phyloP scores from a whole-genome alignment of 2,329 filamentous ascomycete species.

The Pseudogymnoascus sp. region DNA sequence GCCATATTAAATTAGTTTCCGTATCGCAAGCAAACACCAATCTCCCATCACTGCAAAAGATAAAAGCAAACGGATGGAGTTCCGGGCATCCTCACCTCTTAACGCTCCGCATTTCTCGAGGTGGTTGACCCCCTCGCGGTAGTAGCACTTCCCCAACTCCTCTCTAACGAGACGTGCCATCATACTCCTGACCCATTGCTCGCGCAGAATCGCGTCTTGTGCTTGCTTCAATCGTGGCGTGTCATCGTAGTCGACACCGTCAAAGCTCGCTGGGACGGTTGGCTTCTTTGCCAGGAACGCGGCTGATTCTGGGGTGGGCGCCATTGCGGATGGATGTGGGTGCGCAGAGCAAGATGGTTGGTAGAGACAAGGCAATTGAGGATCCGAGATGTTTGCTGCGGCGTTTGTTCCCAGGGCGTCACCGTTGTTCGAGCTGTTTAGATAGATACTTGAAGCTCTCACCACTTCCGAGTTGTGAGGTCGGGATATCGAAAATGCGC shows the following conservation, averaged over 20 bases:
- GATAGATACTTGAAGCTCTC: constrained; percentile 4
- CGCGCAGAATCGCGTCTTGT: constrained; percentile 72
- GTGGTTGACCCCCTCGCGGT: constrained; percentile 76
- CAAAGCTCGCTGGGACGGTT: constrained; percentile 71
- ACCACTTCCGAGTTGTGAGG: constrained; percentile 7
- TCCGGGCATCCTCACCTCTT: constrained; percentile 53
- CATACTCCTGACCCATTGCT: constrained; percentile 87
- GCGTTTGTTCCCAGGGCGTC: neutral
- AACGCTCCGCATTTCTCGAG: constrained; percentile 77
- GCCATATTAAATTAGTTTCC: constrained; percentile 16
- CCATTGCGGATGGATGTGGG: constrained; percentile 28
- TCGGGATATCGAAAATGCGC: neutral
- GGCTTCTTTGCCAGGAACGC: constrained; percentile 80
- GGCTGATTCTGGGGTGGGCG: constrained; percentile 78
- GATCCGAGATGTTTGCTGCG: neutral
- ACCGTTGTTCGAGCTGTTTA: neutral
- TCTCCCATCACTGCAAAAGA: neutral
- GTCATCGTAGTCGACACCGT: constrained; percentile 80
- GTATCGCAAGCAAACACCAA: neutral
- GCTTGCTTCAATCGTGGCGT: constrained; percentile 72
- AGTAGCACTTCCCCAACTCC: constrained; percentile 80
- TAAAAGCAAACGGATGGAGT: neutral
- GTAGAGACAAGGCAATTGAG: neutral
- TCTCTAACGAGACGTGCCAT: constrained; percentile 76
- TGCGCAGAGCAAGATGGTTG: neutral